Evolutionary conservation across 2,329 filamentous ascomycete genomes (phyloP), one percentile per base, ranked within the genome.

Genomic region (Cadophora sp.): DNA sequence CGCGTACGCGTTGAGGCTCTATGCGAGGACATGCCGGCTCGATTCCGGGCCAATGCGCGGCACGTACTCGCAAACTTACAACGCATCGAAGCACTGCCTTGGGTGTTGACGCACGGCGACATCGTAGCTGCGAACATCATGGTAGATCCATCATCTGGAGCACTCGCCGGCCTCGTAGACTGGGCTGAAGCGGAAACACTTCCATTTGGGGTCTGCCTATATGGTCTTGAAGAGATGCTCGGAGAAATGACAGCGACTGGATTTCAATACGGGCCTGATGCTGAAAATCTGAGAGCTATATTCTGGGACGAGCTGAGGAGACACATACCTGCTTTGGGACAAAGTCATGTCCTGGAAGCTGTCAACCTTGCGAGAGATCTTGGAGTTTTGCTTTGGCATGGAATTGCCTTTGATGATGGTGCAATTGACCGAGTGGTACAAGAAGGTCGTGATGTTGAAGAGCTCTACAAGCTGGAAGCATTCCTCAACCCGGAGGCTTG

Each of bases 141-240:
- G 73, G 80, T 89, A 0, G 78, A 83, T 63, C 73, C 78, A 0
- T 65, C 77, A 1, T 81, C 80, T 0, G 85, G 84, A 64, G 65
- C 72, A 2, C 74, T 90, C 8, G 80, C 74, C 0, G 89, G 88
- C 1, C 68, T 91, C 0, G 80, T 91, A 0, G 89, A 91, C 73
- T 91, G 88, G 89, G 86, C 86, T 0, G 89, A 91, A 74, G 87
- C 84, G 0, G 88, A 90, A 74, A 83, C 80, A 68, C 75, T 89
- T 9, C 88, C 88, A 0, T 88, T 89, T 71, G 89, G 88, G 0
- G 80, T 85, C 3, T 85, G 84, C 29, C 76, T 89, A 53, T 90
- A 89, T 71, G 88, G 87, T 0, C 76, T 90, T 0, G 88, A 91
- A 73, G 83, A 88, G 75, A 74, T 90, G 0, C 78, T 91, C 0